Evolutionary conservation across 257 asterid species (phyloP).

Genomic region (Solanum commersonii): DNA sequence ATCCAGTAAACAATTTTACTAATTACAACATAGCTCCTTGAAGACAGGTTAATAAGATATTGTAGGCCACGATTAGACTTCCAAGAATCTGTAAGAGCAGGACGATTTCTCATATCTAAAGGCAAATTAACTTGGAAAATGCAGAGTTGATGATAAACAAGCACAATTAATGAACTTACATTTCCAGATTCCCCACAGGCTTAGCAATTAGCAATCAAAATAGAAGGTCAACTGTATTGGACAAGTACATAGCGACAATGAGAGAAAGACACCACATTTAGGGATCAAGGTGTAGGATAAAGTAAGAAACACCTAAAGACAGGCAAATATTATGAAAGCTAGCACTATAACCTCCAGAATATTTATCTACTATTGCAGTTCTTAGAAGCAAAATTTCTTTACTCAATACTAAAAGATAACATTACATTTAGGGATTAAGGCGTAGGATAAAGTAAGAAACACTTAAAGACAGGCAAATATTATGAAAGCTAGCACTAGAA

Average conservation of each 20-base stretch:
- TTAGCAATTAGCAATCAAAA: not conserved
- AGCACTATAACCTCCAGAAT: too few species aligned
- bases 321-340: not conserved
- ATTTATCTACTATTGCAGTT: too few species aligned
- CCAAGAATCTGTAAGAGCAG: not conserved
- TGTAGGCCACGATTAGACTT: not conserved
- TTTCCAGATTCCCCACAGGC: not conserved
- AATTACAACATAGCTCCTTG: not conserved
- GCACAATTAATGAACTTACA: not conserved
- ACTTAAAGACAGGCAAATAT: not conserved
- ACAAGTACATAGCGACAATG: not conserved
- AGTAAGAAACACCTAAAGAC: not conserved
- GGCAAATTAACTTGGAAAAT: not conserved
- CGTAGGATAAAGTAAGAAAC: not conserved
- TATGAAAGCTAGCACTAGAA: not conserved
- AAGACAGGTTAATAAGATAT: not conserved
- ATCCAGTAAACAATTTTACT: not conserved
- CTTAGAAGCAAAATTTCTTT: too few species aligned
- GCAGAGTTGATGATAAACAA: not conserved
- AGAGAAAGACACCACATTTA: not conserved
- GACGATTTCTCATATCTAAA: not conserved
- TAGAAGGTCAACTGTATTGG: not conserved
- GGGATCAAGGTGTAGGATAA: not conserved
- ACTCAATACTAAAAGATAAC: not conserved
- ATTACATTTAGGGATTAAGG: not conserved